These are phyloP conservation scores for Corymbia calophylla DNA, from an alignment of 441 rosid species.

Conservation along the genomic window DNA sequence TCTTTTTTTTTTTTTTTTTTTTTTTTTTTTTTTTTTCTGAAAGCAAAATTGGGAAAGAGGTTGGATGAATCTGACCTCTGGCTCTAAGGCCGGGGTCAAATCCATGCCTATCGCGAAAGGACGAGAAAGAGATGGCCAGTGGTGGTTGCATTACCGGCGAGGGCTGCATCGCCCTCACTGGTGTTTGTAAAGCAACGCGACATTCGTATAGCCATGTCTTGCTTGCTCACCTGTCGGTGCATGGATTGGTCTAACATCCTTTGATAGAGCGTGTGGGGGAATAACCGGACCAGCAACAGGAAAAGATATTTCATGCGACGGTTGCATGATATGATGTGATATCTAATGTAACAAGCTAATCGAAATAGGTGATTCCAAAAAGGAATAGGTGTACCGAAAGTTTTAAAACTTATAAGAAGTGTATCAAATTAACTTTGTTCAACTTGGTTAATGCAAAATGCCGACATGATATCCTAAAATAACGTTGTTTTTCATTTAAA, in stretches of 20 bases:
- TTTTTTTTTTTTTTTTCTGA: not conserved
- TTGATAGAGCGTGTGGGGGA: fast-evolving
- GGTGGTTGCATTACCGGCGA: not conserved
- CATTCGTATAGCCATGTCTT: not conserved
- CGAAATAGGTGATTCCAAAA: fast-evolving
- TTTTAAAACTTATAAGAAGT: fast-evolving
- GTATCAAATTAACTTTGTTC: not conserved
- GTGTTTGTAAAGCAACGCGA: not conserved
- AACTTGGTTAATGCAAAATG: not conserved
- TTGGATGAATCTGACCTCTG: not conserved
- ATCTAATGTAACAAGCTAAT: not conserved
- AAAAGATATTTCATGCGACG: not conserved
- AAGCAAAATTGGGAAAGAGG: not conserved
- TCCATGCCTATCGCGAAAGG: not conserved
- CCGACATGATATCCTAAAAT: too few relatives aligned
- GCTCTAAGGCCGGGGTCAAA: not conserved
- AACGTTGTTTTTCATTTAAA: not conserved
- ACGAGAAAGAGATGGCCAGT: not conserved
- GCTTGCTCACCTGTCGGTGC: fast-evolving
- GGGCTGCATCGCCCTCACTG: fast-evolving
- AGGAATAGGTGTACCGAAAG: too few relatives aligned
- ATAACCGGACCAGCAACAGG: fast-evolving
- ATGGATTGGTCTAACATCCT: fast-evolving
- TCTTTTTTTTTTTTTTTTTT: fast-evolving
- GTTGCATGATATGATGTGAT: not conserved